These are phyloP conservation scores for Suillus tomentosus DNA, from an alignment of 768 basidiomycete genomes.

Conservation along the genomic window DNA sequence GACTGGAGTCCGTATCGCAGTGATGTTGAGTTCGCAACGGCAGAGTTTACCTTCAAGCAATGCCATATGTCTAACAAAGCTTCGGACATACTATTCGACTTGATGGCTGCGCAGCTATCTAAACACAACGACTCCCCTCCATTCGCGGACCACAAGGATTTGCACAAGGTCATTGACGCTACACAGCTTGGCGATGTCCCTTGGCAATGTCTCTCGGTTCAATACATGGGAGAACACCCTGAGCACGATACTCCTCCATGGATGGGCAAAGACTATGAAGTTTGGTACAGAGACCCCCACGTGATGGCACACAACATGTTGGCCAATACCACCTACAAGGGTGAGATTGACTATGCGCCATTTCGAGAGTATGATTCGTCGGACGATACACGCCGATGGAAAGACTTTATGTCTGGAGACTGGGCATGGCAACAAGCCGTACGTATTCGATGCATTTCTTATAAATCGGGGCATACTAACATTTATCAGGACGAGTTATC, in stretches of 20 bases:
- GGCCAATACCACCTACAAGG: too few relatives aligned
- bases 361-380: too few relatives aligned
- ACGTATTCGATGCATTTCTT: not conserved
- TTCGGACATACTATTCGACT: constrained; percentile 13
- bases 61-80: constrained; percentile 25
- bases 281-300: too few relatives aligned
- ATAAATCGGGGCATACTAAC: too few relatives aligned
- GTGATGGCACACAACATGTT: too few relatives aligned
- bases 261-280: constrained; percentile 8
- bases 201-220: constrained; percentile 29
- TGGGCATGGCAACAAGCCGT: too few relatives aligned
- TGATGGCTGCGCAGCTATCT: constrained; percentile 20
- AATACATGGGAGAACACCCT: constrained; percentile 22
- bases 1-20: constrained; percentile 20
- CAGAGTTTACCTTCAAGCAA: constrained; percentile 22
- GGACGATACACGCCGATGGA: too few relatives aligned
- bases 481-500: too few relatives aligned
- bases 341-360: too few relatives aligned
- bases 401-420: too few relatives aligned
- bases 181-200: constrained; percentile 13
- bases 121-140: constrained; percentile 22
- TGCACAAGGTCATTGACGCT: constrained; percentile 29
- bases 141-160: constrained; percentile 22
- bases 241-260: constrained; percentile 22
- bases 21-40: constrained; percentile 19